These are phyloP conservation scores for Favolaschia claudopus DNA, from an alignment of 768 basidiomycete species.

Conservation along the genomic window DNA sequence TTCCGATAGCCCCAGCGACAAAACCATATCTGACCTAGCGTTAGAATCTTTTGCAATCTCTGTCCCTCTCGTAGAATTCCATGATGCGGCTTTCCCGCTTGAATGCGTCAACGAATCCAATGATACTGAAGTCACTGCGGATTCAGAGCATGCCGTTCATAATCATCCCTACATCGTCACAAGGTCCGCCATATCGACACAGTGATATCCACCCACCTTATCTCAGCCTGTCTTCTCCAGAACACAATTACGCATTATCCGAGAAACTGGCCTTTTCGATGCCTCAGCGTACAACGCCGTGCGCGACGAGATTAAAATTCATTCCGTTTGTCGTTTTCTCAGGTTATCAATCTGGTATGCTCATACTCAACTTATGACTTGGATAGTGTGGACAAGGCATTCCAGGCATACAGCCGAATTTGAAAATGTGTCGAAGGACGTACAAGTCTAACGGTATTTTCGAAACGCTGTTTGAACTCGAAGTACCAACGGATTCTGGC, in stretches of 20 bases:
- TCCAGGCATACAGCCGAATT: constrained; percentile 24
- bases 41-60: constrained; percentile 44
- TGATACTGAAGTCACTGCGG: constrained; percentile 22
- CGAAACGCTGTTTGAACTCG: constrained; percentile 39
- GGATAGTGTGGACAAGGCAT: constrained; percentile 33
- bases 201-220: background rate
- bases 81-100: constrained; percentile 36
- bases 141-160: too few species aligned
- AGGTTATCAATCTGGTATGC: background rate
- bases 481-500: constrained; percentile 21
- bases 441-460: constrained; percentile 37
- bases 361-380: background rate
- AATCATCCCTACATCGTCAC: constrained; percentile 46
- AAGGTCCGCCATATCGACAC: constrained; percentile 29
- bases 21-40: constrained; percentile 34
- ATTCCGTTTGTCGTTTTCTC: constrained; percentile 6
- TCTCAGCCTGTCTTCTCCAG: constrained; percentile 26
- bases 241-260: constrained; percentile 42
- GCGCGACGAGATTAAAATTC: constrained; percentile 31
- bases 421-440: constrained; percentile 29
- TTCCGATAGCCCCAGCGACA: constrained; percentile 22
- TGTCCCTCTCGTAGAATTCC: constrained; percentile 43
- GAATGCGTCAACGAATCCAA: background rate
- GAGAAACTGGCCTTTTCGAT: constrained; percentile 40
- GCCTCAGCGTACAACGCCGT: constrained; percentile 35